These are phyloP conservation scores for Balansia obtecta DNA, from an alignment of 2,329 filamentous ascomycete genomes.

Conservation along the genomic window DNA sequence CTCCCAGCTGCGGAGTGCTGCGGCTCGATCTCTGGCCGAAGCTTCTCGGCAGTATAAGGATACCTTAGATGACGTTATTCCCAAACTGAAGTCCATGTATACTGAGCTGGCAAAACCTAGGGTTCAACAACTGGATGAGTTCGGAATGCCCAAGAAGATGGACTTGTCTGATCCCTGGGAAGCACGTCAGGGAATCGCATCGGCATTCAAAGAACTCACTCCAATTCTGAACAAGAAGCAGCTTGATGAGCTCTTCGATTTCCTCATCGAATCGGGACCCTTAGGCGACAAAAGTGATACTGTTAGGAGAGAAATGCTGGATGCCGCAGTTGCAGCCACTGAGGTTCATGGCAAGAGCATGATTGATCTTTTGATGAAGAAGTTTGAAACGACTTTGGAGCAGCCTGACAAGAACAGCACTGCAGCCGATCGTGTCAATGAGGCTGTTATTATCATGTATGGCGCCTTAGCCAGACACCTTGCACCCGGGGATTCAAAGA, in stretches of 20 bases:
- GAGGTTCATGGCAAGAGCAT: slow-evolving; percentile 68
- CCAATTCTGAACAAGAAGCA: slow-evolving; percentile 53
- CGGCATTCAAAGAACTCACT: slow-evolving; percentile 75
- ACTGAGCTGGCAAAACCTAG: slow-evolving; percentile 68
- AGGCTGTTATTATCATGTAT: slow-evolving; percentile 95
- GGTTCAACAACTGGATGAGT: slow-evolving; percentile 76
- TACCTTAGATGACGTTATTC: slow-evolving; percentile 49
- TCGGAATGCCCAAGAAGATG: slow-evolving; percentile 85
- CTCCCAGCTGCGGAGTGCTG: slow-evolving; percentile 68
- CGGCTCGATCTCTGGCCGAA: slow-evolving; percentile 70
- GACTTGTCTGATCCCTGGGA: slow-evolving; percentile 88
- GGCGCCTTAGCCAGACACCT: slow-evolving; percentile 86
- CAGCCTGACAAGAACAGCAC: slow-evolving; percentile 71
- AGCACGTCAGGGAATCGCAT: slow-evolving; percentile 73
- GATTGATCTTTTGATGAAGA: slow-evolving; percentile 81
- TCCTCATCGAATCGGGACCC: slow-evolving; percentile 75
- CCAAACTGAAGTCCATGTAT: slow-evolving; percentile 59
- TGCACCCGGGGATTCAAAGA: slow-evolving; percentile 69
- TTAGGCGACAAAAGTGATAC: slow-evolving; percentile 68
- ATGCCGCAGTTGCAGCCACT: slow-evolving; percentile 73
- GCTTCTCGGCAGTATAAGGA: slow-evolving; percentile 49
- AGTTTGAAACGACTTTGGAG: slow-evolving; percentile 82
- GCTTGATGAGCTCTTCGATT: slow-evolving; percentile 68
- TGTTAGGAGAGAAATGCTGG: slow-evolving; percentile 83
- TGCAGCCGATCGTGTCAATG: slow-evolving; percentile 79